Percentiles rank a stretch among this genome's conserved stretches.
Conservation (phyloP, 2,329 filamentous ascomycete genomes). For the Claviceps humidiphila region DNA sequence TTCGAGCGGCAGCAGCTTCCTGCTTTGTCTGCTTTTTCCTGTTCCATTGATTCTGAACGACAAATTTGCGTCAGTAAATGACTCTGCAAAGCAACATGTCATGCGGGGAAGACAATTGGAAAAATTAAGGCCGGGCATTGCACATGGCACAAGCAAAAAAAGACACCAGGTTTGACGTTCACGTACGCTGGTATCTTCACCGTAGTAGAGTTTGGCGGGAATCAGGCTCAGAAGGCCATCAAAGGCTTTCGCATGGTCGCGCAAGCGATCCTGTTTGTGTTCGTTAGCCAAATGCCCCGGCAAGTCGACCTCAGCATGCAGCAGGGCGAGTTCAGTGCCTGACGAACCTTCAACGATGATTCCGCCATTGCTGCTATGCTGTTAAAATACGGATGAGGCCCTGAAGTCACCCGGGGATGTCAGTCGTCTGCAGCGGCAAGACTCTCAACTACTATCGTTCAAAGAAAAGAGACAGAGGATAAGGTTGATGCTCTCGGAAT, state of each 20-base stretch:
- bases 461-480: background rate
- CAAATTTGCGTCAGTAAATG: background rate
- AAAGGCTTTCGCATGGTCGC: slow-evolving; percentile 58
- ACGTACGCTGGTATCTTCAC: slow-evolving; percentile 71
- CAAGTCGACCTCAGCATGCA: slow-evolving; percentile 5
- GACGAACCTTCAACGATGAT: slow-evolving; percentile 33
- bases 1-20: slow-evolving; percentile 67
- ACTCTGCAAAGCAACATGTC: background rate
- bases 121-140: background rate
- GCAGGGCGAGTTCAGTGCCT: slow-evolving; percentile 16
- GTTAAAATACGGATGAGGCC: background rate
- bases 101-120: background rate
- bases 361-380: slow-evolving; percentile 25
- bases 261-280: slow-evolving; percentile 37
- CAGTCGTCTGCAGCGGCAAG: background rate
- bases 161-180: background rate
- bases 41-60: slow-evolving; percentile 69
- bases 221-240: slow-evolving; percentile 79
- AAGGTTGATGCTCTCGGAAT: background rate
- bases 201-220: slow-evolving; percentile 83
- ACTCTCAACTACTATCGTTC: background rate
- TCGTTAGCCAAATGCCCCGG: slow-evolving; percentile 6
- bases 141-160: background rate
- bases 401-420: background rate
- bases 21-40: slow-evolving; percentile 93